Conservation (phyloP, 139 green algal species). For the Picochlorum costavermella region DNA sequence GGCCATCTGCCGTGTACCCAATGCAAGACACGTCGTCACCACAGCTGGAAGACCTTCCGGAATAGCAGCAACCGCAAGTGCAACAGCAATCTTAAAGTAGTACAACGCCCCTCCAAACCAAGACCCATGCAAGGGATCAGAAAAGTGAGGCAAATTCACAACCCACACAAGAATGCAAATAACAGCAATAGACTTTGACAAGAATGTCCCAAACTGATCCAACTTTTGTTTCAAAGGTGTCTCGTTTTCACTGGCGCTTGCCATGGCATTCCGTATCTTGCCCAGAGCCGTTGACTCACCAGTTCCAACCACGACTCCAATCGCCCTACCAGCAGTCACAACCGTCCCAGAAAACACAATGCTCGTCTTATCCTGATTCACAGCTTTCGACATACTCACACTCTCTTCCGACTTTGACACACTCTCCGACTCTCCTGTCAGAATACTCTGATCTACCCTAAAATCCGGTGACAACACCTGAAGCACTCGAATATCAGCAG, state of each 20-base stretch:
- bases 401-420: slow-evolving; percentile 67
- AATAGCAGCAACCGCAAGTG: slow-evolving; percentile 95
- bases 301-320: slow-evolving; percentile 70
- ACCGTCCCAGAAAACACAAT: slow-evolving; percentile 96
- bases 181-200: slow-evolving; percentile 71
- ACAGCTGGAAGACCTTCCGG: slow-evolving; percentile 96
- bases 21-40: slow-evolving; percentile 97
- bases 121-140: slow-evolving; percentile 70
- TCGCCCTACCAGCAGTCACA: slow-evolving; percentile 73
- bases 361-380: slow-evolving; percentile 76
- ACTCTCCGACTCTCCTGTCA: slow-evolving; percentile 82
- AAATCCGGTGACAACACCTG: slow-evolving; percentile 74
- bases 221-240: slow-evolving; percentile 98
- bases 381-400: slow-evolving; percentile 33
- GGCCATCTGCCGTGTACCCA: slow-evolving; percentile 96
- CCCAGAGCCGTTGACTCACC: slow-evolving; percentile 96
- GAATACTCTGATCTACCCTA: slow-evolving; percentile 83
- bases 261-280: slow-evolving; percentile 77
- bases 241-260: slow-evolving; percentile 77
- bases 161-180: slow-evolving; percentile 96
- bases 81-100: slow-evolving; percentile 95
- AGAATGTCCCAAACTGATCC: slow-evolving; percentile 91
- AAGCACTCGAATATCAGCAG: slow-evolving; percentile 80
- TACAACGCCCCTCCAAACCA: slow-evolving; percentile 56
- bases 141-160: slow-evolving; percentile 96